Evolutionary conservation across 2,329 filamentous ascomycete genomes (phyloP).

Genomic region (Paracoccidioides brasiliensis): DNA sequence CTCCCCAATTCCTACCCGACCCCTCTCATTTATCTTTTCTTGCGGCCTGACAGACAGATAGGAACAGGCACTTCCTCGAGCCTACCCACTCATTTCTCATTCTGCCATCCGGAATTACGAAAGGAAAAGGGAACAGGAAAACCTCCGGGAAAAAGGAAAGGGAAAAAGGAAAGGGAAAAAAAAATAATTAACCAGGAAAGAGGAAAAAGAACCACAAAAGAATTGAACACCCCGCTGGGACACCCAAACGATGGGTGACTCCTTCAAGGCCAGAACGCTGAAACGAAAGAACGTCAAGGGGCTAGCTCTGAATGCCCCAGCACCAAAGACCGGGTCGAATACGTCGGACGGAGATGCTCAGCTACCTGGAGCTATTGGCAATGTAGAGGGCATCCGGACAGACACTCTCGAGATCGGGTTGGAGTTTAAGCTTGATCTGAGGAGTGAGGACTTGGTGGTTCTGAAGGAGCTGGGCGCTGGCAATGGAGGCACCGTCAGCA

Average conservation of each 20-base stretch:
- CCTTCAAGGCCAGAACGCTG: slow-evolving; percentile 61
- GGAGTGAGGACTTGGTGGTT: slow-evolving; percentile 82
- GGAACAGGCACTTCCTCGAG: too few species aligned
- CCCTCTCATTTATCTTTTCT: too few species aligned
- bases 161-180: too few species aligned
- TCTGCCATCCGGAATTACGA: too few species aligned
- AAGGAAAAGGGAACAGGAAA: too few species aligned
- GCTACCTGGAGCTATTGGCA: slow-evolving; percentile 45
- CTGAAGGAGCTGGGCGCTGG: slow-evolving; percentile 90
- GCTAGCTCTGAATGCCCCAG: slow-evolving; percentile 68
- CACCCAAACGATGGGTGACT: slow-evolving; percentile 40
- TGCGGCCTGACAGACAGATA: too few species aligned
- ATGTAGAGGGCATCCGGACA: slow-evolving; percentile 45
- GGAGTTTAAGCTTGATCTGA: slow-evolving; percentile 86
- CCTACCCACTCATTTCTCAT: too few species aligned
- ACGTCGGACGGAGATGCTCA: slow-evolving; percentile 60
- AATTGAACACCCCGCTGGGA: not conserved
- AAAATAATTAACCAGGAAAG: not conserved
- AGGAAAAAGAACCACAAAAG: not conserved
- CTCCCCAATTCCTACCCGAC: too few species aligned
- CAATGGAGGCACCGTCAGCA: slow-evolving; percentile 96
- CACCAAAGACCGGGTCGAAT: slow-evolving; percentile 54
- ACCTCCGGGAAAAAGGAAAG: too few species aligned
- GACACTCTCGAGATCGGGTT: slow-evolving; percentile 88
- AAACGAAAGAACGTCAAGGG: slow-evolving; percentile 99